A percentile compares a stretch with the other conserved stretches of the same genome.
phyloP scores from a whole-genome alignment of 768 basidiomycete genomes.

The Trametes punicea region DNA sequence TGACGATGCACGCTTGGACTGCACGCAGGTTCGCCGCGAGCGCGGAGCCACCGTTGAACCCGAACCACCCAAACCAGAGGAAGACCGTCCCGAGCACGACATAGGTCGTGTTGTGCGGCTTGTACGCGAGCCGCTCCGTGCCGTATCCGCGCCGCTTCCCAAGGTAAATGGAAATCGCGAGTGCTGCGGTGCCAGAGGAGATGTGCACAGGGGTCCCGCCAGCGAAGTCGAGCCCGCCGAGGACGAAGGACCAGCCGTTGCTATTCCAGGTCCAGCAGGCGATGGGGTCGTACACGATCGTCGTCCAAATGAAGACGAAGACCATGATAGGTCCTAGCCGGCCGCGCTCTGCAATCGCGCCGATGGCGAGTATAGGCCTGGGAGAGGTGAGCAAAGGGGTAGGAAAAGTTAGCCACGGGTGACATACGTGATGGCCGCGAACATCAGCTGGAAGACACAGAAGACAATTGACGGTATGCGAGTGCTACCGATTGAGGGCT shows the following conservation, averaged over 20 bases:
- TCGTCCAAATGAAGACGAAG: conserved; percentile 89
- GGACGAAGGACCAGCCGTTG: conserved; percentile 68
- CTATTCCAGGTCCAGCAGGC: conserved; percentile 97
- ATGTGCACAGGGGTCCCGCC: conserved; percentile 98
- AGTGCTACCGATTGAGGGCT: conserved; percentile 69
- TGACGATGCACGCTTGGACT: conserved; percentile 85
- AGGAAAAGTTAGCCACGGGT: background rate
- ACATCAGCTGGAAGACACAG: conserved; percentile 87
- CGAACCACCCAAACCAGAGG: conserved; percentile 97
- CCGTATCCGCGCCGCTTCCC: conserved; percentile 91
- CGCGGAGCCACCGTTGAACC: conserved; percentile 92
- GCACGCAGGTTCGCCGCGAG: conserved; percentile 87
- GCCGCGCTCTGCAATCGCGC: conserved; percentile 88
- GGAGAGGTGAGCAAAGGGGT: conserved; percentile 19
- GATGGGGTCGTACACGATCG: conserved; percentile 85
- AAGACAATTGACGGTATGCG: conserved; percentile 75
- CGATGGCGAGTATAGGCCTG: conserved; percentile 84
- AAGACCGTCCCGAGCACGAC: conserved; percentile 91
- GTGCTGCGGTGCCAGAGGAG: conserved; percentile 85
- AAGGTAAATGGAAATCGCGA: conserved; percentile 88
- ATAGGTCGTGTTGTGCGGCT: conserved; percentile 90
- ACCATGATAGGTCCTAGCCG: conserved; percentile 83
- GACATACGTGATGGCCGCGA: conserved; percentile 80
- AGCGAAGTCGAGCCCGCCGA: conserved; percentile 89
- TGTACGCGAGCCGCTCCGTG: conserved; percentile 87